Evolutionary conservation across 108 stramenopile genomes (phyloP).

Genomic region (Skeletonema grethae): DNA sequence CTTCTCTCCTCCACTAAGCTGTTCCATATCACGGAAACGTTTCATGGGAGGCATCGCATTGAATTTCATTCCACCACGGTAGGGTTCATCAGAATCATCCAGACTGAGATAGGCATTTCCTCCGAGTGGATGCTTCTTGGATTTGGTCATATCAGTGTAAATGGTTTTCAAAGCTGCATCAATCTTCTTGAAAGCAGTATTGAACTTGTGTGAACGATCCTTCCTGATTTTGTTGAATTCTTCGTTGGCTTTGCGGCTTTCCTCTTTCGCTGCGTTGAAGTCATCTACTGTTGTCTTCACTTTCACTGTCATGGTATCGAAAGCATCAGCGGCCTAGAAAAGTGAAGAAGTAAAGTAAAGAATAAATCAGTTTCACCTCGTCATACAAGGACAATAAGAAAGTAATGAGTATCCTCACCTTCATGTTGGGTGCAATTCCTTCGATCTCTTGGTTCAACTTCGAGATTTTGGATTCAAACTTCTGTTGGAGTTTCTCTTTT

Average conservation of each 20-base stretch:
- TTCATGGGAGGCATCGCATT: conserved; percentile 99
- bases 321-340: conserved; percentile 79
- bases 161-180: conserved; percentile 88
- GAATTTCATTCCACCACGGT: conserved; percentile 96
- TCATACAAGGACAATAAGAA: neutral
- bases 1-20: conserved; percentile 99
- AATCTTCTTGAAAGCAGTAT: conserved; percentile 87
- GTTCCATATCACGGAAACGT: conserved; percentile 98
- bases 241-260: conserved; percentile 71
- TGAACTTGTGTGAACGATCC: conserved; percentile 80
- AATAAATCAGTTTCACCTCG: neutral
- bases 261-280: conserved; percentile 77
- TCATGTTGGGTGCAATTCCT: conserved; percentile 95
- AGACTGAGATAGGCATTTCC: conserved; percentile 93
- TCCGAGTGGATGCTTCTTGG: conserved; percentile 90
- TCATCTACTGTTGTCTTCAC: conserved; percentile 80
- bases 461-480: conserved; percentile 74
- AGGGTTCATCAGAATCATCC: conserved; percentile 95
- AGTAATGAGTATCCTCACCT: conserved; percentile 48
- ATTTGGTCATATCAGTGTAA: conserved; percentile 95
- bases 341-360: conserved; percentile 10
- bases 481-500: conserved; percentile 73
- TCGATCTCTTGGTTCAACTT: conserved; percentile 85
- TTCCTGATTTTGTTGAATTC: conserved; percentile 80
- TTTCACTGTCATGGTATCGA: conserved; percentile 70